A percentile compares a stretch with the other conserved stretches of the same genome.
These are phyloP conservation scores for Talaromyces atroroseus DNA, from an alignment of 2,329 filamentous ascomycete species.

Conservation along the genomic window DNA sequence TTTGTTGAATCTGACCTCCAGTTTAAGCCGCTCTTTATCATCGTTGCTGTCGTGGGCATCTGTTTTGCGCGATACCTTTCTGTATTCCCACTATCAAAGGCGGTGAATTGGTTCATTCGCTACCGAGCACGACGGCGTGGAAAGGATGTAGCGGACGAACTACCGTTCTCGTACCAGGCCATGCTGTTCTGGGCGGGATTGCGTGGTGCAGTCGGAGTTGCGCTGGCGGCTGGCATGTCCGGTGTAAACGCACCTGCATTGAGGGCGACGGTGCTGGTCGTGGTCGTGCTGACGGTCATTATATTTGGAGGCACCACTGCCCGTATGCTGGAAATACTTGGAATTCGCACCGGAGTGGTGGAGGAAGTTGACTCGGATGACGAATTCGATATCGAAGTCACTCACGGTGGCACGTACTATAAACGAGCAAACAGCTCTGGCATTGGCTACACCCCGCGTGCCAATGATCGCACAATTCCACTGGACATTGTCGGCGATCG, in stretches of 20 bases:
- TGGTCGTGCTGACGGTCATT: constrained; percentile 95
- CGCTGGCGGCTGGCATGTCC: constrained; percentile 79
- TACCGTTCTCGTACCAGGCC: constrained; percentile 93
- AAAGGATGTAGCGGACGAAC: constrained; percentile 71
- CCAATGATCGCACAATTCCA: constrained; percentile 54
- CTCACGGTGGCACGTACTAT: constrained; percentile 67
- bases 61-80: constrained; percentile 89
- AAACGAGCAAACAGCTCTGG: constrained; percentile 67
- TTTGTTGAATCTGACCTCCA: constrained; percentile 85
- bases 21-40: constrained; percentile 92
- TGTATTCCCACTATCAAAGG: constrained; percentile 83
- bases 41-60: constrained; percentile 85
- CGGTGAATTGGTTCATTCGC: constrained; percentile 88
- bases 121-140: constrained; percentile 76
- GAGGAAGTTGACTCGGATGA: constrained; percentile 97
- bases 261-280: constrained; percentile 91
- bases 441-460: constrained; percentile 70
- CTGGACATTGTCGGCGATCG: constrained; percentile 45
- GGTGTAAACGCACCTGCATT: constrained; percentile 77
- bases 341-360: constrained; percentile 92
- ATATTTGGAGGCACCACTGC: constrained; percentile 97
- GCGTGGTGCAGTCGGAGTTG: constrained; percentile 91
- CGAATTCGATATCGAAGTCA: constrained; percentile 90
- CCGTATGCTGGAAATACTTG: constrained; percentile 93
- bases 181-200: constrained; percentile 99